Evolutionary conservation across 805 yeast species (phyloP).

Genomic region (Zygotorulaspora chibaensis): DNA sequence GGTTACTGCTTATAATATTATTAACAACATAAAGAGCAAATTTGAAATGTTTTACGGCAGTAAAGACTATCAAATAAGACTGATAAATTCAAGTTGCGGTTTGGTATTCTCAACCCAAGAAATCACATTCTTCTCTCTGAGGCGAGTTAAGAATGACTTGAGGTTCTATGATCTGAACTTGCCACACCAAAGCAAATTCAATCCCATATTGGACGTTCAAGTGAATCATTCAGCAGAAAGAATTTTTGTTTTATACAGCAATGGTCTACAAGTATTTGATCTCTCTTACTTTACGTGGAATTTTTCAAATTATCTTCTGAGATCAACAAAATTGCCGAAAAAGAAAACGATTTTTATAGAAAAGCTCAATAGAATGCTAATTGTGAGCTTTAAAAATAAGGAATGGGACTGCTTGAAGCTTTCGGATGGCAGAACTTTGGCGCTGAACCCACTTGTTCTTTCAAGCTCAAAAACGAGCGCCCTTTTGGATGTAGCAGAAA

Average conservation of each 20-base stretch:
- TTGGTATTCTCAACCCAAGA: conserved; percentile 12
- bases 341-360: conserved; percentile 21
- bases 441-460: conserved; percentile 17
- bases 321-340: conserved; percentile 23
- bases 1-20: background rate
- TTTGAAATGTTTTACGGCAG: conserved; percentile 2
- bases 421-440: conserved; percentile 24
- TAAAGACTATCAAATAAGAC: conserved; percentile 13
- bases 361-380: conserved; percentile 27
- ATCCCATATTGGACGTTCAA: conserved; percentile 21
- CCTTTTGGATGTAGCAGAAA: conserved; percentile 15
- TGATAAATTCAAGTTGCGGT: conserved; percentile 6
- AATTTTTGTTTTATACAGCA: conserved; percentile 21
- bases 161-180: conserved; percentile 16
- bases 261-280: conserved; percentile 22
- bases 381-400: conserved; percentile 18
- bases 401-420: conserved; percentile 30
- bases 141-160: background rate
- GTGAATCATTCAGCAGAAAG: conserved; percentile 5
- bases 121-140: conserved; percentile 3
- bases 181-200: conserved; percentile 16
- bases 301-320: conserved; percentile 20
- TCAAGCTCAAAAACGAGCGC: background rate
- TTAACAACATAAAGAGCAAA: background rate
- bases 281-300: conserved; percentile 23